Evolutionary conservation across 257 asterid species (phyloP), one percentile per base, ranked within the genome.

Genomic region (Jaltomata sinuosa): DNA sequence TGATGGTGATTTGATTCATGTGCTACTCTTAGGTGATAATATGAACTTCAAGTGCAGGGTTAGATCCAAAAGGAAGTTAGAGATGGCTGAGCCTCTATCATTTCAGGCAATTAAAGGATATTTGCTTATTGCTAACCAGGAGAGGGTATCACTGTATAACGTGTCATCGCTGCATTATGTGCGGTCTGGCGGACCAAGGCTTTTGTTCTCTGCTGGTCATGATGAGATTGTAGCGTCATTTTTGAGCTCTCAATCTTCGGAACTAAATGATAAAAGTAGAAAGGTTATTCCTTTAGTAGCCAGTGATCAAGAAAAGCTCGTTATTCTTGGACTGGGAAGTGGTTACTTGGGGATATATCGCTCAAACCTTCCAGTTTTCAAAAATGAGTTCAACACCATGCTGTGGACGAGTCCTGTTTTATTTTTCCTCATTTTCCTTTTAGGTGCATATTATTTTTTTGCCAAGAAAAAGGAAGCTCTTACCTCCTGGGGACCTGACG

Each of bases 401-500:
- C 84, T 90, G 84, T 97, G 98, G 98, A 92, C 98, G 0, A 92
- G 96, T 38, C 99, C 99, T 0, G 97, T 97, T 71, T 67, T 97
- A 87, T 88, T 97, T 80, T 94, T 97, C 91, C 84, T 97, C 65
- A 84, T 95, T 9, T 95, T 97, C 92, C 97, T 95, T 29, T 94
- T 94, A 9, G 98, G 91, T 4, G 98, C 97, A 1, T 97, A 93
- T 91, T 98, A 97, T 83, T 95, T 95, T 67, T 95, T 97, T 12
- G 97, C 98, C 34, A 93, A 94, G 86, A 97, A 95, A 90, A 97
- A 95, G 89, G 99, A 95, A 55, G 97, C 95, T 0, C 94, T 97
- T 76, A 95, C 93, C 11, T 90, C 98, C 0, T 97, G 99, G 99
- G 99, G 99, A 7, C 97, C 98, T 0, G 97, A 97, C 0, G 98